A percentile compares a stretch with the other conserved stretches of the same genome.
Evolutionary conservation across 371 early-diverging fungal species (phyloP).

Genomic region (Syncephalastrum sp.): DNA sequence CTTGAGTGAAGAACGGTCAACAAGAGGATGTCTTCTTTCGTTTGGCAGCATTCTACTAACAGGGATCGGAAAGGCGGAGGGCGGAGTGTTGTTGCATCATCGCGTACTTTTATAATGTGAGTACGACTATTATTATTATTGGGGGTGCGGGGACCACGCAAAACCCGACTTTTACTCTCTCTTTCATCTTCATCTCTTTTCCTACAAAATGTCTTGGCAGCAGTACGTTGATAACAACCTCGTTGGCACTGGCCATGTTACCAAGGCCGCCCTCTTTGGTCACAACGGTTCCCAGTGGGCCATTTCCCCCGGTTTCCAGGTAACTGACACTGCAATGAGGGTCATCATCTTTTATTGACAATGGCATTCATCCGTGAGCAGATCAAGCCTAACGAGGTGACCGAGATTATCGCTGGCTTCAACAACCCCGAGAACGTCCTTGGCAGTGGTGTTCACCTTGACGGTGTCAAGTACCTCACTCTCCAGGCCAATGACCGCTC

Average conservation of each 20-base stretch:
- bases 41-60: no score
- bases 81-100: no score
- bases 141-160: no score
- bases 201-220: constrained; percentile 78
- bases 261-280: constrained; percentile 80
- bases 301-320: constrained; percentile 65
- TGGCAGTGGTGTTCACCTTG: constrained; percentile 68
- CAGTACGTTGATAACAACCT: constrained; percentile 85
- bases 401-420: constrained; percentile 65
- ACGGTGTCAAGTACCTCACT: constrained; percentile 73
- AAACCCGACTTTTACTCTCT: no score
- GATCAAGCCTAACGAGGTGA: constrained; percentile 58
- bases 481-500: constrained; percentile 64
- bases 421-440: constrained; percentile 53
- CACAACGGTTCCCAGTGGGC: constrained; percentile 83
- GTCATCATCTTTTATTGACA: no score
- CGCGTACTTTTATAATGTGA: no score
- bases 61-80: no score
- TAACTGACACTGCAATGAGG: constrained; percentile 18
- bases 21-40: no score
- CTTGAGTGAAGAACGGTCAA: no score
- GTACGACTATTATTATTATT: no score
- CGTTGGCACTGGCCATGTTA: constrained; percentile 72
- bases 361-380: constrained; percentile 19
- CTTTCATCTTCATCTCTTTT: constrained; percentile 10